Conservation (phyloP, 83 land plant species). For the Picea abies region DNA sequence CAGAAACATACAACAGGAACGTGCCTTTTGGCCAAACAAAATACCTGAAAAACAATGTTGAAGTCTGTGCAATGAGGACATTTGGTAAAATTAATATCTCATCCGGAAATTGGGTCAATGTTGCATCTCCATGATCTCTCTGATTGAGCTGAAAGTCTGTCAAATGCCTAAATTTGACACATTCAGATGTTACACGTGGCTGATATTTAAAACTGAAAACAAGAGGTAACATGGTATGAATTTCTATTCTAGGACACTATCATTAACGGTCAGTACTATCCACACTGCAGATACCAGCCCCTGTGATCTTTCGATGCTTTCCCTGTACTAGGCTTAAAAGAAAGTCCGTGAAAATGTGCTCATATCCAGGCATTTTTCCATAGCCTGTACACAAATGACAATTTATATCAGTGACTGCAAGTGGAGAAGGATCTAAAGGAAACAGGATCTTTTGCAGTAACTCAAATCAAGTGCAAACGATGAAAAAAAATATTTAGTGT, state of each 20-base stretch:
- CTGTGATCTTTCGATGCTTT: slow-evolving; percentile 38
- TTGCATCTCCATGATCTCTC: slow-evolving; percentile 1
- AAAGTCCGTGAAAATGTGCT: slow-evolving; percentile 79
- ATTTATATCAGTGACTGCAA: neutral
- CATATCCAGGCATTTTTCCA: slow-evolving; percentile 88
- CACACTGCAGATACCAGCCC: slow-evolving; percentile 11
- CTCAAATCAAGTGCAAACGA: too few species aligned
- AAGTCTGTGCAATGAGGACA: neutral
- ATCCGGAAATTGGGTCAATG: slow-evolving; percentile 4
- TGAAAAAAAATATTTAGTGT: neutral
- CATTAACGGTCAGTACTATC: neutral
- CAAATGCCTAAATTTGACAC: slow-evolving; percentile 7
- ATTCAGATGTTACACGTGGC: slow-evolving; percentile 2
- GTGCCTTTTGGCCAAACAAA: neutral
- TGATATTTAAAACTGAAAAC: slow-evolving; percentile 3
- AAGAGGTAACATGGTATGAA: neutral
- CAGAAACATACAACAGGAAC: neutral
- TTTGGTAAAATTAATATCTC: slow-evolving; percentile 1
- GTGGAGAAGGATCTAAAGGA: neutral
- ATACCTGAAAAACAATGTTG: slow-evolving; percentile 11
- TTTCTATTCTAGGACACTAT: neutral
- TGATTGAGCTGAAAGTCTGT: slow-evolving; percentile 7
- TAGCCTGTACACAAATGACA: slow-evolving; percentile 38
- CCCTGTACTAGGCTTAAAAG: slow-evolving; percentile 57
- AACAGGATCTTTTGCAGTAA: neutral